Evolutionary conservation across 768 basidiomycete genomes (phyloP), one percentile per base, ranked within the genome.

Genomic region (Trichaptum fuscoviolaceum): DNA sequence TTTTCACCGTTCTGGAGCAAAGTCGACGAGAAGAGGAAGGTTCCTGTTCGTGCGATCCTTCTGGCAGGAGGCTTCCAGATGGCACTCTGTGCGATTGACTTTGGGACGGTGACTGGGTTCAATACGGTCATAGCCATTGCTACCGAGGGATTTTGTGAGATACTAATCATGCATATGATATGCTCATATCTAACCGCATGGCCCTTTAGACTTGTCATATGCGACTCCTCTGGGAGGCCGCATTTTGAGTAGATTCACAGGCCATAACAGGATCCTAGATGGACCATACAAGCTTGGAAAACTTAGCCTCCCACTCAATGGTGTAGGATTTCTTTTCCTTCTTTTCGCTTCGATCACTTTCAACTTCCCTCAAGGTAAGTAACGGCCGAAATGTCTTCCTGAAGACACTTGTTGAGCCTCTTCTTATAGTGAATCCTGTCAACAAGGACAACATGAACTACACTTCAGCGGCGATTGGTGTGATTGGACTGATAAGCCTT

Each of bases 381-480:
- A 2, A 30, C 8, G 30, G 30, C 30, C 6, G 42, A 52, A 52
- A 15, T 52, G 5, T 6, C 12, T 6, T 52, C 12, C 12, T 52
- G 20, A 52, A 52, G 15, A 52, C n/a, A n/a, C 42, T 52, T 4
- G 2, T 12, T 52, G 42, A 52, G 3, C 12, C 10, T 12, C 15
- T 52, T 52, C 42, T 15, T 52, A 20, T 12, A 52, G 72, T 84
- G 57, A 76, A 80, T 57, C 92, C 93, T 5, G 88, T 92, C 20
- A 91, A 88, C 20, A 70, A 76, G 52, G 73, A 81, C 35, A 91
- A 87, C 67, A 92, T 93, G 90, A 92, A 93, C 73, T 93, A 93
- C 71, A 88, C 89, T 23, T 84, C 88, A 30, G 89, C 88, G 66
- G 70, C 82, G 77, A 59, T 63, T 42, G 65, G 5, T 7, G 63